Percentiles rank a stretch among this genome's conserved stretches.
Evolutionary conservation across 768 basidiomycete species (phyloP).

Genomic region (Panus rudis): DNA sequence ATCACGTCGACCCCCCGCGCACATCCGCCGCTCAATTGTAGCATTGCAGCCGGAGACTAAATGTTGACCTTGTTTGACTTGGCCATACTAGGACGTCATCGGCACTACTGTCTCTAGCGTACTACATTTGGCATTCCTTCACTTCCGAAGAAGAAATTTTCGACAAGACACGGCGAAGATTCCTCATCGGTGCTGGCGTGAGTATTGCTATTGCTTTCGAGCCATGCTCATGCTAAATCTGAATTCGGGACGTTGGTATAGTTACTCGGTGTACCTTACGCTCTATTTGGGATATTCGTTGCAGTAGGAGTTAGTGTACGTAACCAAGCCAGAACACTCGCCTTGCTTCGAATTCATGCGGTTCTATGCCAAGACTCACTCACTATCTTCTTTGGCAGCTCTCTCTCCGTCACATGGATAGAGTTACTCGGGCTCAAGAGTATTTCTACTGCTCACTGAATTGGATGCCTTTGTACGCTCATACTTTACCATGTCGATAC

Average conservation of each 20-base stretch:
- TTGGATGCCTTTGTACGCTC: constrained; percentile 12
- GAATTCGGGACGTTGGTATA: too few species aligned
- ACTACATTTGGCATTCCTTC: constrained; percentile 1
- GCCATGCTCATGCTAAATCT: too few species aligned
- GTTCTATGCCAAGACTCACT: too few species aligned
- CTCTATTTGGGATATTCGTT: constrained; percentile 12
- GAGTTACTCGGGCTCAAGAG: constrained; percentile 14
- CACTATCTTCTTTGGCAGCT: constrained; percentile 7
- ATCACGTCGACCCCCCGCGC: too few species aligned
- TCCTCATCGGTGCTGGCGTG: too few species aligned
- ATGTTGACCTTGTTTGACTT: too few species aligned
- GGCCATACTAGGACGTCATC: constrained; percentile 10
- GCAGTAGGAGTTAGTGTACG: constrained; percentile 14
- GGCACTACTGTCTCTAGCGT: constrained; percentile 5
- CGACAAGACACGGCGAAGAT: too few species aligned
- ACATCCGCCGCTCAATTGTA: too few species aligned
- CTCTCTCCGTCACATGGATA: constrained; percentile 14
- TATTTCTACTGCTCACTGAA: constrained; percentile 25
- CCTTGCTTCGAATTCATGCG: not conserved
- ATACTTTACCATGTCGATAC: not conserved
- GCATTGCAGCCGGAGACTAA: too few species aligned
- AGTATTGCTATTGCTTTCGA: too few species aligned
- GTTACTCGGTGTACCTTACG: constrained; percentile 15
- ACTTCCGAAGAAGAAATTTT: too few species aligned
- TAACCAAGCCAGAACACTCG: not conserved